These are phyloP conservation scores for Arthrobotrys musiformis DNA, from an alignment of 2,329 filamentous ascomycete species.

Conservation along the genomic window DNA sequence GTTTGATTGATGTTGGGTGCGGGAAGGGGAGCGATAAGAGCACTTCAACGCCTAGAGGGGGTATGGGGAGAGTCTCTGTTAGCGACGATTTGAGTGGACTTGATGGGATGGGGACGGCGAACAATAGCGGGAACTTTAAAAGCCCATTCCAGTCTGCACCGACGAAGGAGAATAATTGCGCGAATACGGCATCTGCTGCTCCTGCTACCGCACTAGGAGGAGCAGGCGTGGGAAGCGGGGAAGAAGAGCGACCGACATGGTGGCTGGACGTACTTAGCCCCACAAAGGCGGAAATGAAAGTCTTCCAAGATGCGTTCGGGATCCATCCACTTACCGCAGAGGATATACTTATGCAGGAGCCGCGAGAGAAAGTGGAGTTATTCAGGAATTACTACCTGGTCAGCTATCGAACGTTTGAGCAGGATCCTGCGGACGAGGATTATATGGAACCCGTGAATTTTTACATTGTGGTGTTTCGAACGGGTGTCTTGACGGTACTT, in stretches of 20 bases:
- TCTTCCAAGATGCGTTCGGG: constrained; percentile 91
- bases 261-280: constrained; percentile 96
- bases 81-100: constrained; percentile 31
- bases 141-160: constrained; percentile 10
- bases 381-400: constrained; percentile 99
- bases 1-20: constrained; percentile 26
- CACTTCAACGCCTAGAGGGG: constrained; percentile 53
- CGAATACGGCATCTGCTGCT: neutral
- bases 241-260: constrained; percentile 70
- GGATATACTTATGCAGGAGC: constrained; percentile 94
- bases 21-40: constrained; percentile 51
- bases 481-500: constrained; percentile 80
- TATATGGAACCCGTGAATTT: constrained; percentile 96
- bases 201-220: neutral
- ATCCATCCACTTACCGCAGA: constrained; percentile 96
- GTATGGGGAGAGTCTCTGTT: neutral
- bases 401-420: constrained; percentile 92
- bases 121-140: constrained; percentile 5
- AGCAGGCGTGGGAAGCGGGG: too few relatives aligned
- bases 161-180: constrained; percentile 21
- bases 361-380: constrained; percentile 96
- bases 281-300: constrained; percentile 85
- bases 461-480: constrained; percentile 95
- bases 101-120: neutral
- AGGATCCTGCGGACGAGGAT: constrained; percentile 79